Percentiles rank a stretch among this genome's conserved stretches.
Evolutionary conservation across 2,329 filamentous ascomycete genomes (phyloP).

Genomic region (Fusarium humuli): DNA sequence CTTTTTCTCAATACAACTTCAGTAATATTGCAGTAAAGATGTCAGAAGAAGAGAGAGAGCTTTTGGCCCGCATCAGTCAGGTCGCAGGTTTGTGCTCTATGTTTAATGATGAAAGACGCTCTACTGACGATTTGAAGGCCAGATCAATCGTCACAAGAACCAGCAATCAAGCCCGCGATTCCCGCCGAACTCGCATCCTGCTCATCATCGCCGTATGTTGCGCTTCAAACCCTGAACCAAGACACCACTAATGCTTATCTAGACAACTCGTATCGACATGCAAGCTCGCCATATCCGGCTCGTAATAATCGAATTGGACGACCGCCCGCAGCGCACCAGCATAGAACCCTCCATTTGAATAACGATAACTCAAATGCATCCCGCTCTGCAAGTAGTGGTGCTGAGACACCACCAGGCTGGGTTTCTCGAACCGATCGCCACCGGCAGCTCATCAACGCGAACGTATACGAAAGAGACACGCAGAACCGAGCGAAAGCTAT

Average conservation of each 20-base stretch:
- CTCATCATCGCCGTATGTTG: conserved; percentile 54
- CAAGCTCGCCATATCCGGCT: conserved; percentile 50
- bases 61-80: conserved; percentile 65
- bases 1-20: not conserved
- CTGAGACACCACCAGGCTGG: conserved; percentile 61
- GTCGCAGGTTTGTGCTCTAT: conserved; percentile 58
- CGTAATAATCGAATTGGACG: conserved; percentile 54
- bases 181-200: conserved; percentile 43
- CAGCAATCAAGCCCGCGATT: conserved; percentile 61
- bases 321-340: conserved; percentile 54
- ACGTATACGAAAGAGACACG: conserved; percentile 79
- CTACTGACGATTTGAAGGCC: conserved; percentile 62
- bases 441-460: conserved; percentile 84
- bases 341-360: conserved; percentile 75
- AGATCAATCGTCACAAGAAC: conserved; percentile 84
- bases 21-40: conserved; percentile 45
- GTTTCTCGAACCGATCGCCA: conserved; percentile 80
- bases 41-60: conserved; percentile 63
- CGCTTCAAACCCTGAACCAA: not conserved
- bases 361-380: conserved; percentile 51
- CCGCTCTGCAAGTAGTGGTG: conserved; percentile 51
- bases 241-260: conserved; percentile 17
- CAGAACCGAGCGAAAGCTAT: conserved; percentile 77
- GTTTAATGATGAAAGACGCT: conserved; percentile 18
- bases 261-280: conserved; percentile 52